These are phyloP conservation scores for Panicum virgatum DNA, from an alignment of 202 grass and related monocot genomes.

Conservation along the genomic window DNA sequence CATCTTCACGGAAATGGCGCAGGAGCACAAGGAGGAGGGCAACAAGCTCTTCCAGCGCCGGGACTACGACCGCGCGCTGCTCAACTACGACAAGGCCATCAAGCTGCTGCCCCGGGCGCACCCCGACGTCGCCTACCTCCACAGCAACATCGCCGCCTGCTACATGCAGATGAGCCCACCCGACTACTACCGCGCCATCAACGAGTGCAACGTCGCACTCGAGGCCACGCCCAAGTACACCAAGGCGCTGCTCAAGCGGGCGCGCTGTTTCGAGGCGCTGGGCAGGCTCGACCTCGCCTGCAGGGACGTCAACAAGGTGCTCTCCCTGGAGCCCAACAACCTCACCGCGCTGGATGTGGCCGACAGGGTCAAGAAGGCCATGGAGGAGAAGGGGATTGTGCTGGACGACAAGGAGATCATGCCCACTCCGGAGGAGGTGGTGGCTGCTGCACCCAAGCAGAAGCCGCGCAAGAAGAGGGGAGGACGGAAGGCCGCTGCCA, in stretches of 20 bases:
- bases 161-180: slow-evolving; percentile 88
- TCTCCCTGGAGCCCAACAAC: slow-evolving; percentile 71
- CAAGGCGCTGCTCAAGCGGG: slow-evolving; percentile 92
- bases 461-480: slow-evolving; percentile 64
- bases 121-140: slow-evolving; percentile 66
- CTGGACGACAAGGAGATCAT: slow-evolving; percentile 67
- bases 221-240: slow-evolving; percentile 69
- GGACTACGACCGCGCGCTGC: slow-evolving; percentile 72
- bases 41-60: slow-evolving; percentile 88
- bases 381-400: slow-evolving; percentile 68
- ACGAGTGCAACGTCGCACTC: slow-evolving; percentile 83
- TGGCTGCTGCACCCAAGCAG: slow-evolving; percentile 54
- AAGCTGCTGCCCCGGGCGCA: slow-evolving; percentile 62
- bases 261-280: slow-evolving; percentile 81
- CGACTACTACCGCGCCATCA: slow-evolving; percentile 78
- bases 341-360: slow-evolving; percentile 69
- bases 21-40: slow-evolving; percentile 75
- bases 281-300: slow-evolving; percentile 69
- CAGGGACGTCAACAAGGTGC: slow-evolving; percentile 63
- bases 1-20: slow-evolving; percentile 72
- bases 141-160: slow-evolving; percentile 88
- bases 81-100: slow-evolving; percentile 85
- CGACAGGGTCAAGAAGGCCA: slow-evolving; percentile 52
- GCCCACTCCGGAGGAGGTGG: slow-evolving; percentile 59
- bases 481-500: slow-evolving; percentile 27